These are phyloP conservation scores for Colletotrichum orbiculare DNA, from an alignment of 2,329 filamentous ascomycete genomes.

Conservation along the genomic window DNA sequence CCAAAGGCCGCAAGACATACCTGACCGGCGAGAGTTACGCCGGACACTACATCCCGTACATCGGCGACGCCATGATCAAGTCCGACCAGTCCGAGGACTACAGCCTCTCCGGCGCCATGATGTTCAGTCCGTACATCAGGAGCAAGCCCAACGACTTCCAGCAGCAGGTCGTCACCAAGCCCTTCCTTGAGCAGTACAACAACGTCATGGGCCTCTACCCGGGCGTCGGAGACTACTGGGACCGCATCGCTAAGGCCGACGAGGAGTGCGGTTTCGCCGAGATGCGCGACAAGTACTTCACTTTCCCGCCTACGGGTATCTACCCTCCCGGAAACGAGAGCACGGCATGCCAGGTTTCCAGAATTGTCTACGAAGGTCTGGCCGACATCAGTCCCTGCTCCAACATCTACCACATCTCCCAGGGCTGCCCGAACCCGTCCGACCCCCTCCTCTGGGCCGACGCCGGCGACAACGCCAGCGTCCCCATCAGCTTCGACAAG, in stretches of 20 bases:
- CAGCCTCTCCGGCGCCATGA: constrained; percentile 74
- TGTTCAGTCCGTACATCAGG: constrained; percentile 73
- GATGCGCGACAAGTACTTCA: constrained; percentile 70
- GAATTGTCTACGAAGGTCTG: constrained; percentile 63
- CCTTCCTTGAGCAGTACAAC: constrained; percentile 70
- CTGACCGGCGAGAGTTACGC: constrained; percentile 80
- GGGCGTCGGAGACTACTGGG: constrained; percentile 58
- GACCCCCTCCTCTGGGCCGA: constrained; percentile 77
- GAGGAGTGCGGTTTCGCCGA: constrained; percentile 72
- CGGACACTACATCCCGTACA: constrained; percentile 76
- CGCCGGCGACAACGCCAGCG: constrained; percentile 42
- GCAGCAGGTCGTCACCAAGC: constrained; percentile 59
- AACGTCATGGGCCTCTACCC: constrained; percentile 71
- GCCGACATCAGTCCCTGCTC: constrained; percentile 78
- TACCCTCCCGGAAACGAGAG: constrained; percentile 59
- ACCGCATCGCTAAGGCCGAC: constrained; percentile 62
- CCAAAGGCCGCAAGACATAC: constrained; percentile 78
- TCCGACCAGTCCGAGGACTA: constrained; percentile 73
- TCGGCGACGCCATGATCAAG: constrained; percentile 78
- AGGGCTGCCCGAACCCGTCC: constrained; percentile 77
- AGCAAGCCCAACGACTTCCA: constrained; percentile 63
- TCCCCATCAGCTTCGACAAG: constrained; percentile 68
- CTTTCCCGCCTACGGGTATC: constrained; percentile 74
- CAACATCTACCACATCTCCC: constrained; percentile 79
- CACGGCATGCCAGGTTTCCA: constrained; percentile 66